A percentile compares a stretch with the other conserved stretches of the same genome.
Evolutionary conservation across 2,329 filamentous ascomycete genomes (phyloP).

Genomic region (Trematosphaeria pertusa): DNA sequence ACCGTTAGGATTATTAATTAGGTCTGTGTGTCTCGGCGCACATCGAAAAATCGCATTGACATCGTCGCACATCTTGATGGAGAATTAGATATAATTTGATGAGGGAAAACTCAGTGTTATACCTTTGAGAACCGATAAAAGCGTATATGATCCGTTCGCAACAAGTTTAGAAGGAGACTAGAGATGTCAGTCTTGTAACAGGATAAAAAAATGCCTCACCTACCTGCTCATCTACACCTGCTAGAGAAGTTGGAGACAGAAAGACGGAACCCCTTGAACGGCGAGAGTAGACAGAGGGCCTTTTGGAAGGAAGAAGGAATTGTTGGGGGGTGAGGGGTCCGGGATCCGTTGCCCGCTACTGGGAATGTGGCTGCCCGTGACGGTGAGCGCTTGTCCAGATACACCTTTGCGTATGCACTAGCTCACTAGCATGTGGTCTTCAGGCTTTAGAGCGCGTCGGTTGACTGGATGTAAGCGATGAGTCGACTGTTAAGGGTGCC

Average conservation of each 20-base stretch:
- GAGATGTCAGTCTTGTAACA: constrained; percentile 6
- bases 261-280: constrained; percentile 2
- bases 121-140: constrained; percentile 2
- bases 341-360: no score
- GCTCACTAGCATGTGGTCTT: no score
- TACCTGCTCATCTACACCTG: constrained; percentile 7
- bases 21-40: constrained; percentile 1
- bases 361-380: no score
- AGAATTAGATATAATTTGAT: constrained; percentile 4
- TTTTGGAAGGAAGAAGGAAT: constrained; percentile 1
- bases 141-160: constrained; percentile 2
- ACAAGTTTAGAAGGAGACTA: constrained; percentile 5
- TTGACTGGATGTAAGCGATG: no score
- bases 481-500: no score
- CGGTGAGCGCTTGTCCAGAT: no score
- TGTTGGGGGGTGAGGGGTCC: not conserved
- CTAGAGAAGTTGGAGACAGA: constrained; percentile 6
- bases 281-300: no score
- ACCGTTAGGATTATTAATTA: constrained; percentile 1
- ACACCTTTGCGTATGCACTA: no score
- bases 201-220: constrained; percentile 4
- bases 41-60: constrained; percentile 8
- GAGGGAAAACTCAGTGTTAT: constrained; percentile 2
- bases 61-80: constrained; percentile 4
- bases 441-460: no score